Conservation (phyloP, 768 basidiomycete genomes). For the Podaxis rugospora region DNA sequence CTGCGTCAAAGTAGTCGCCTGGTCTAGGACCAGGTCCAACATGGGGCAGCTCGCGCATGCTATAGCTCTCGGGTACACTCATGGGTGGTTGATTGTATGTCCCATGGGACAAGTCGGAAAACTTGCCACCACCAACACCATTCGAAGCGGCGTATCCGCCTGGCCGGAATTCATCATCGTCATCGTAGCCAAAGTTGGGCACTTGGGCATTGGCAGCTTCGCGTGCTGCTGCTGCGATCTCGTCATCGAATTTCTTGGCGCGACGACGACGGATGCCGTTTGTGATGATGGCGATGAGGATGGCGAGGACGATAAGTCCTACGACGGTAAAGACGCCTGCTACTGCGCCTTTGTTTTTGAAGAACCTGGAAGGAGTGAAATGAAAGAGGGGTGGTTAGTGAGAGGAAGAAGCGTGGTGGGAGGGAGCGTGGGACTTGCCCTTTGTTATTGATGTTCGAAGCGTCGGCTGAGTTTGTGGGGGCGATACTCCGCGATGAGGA, state of each 20-base stretch:
- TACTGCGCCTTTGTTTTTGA: conserved; percentile 67
- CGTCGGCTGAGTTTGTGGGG: background rate
- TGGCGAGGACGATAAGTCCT: conserved; percentile 51
- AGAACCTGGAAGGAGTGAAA: conserved; percentile 43
- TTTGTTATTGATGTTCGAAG: background rate
- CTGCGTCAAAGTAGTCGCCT: conserved; percentile 29
- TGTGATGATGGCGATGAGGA: conserved; percentile 46
- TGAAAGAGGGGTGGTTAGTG: conserved; percentile 3
- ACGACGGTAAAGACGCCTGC: conserved; percentile 70
- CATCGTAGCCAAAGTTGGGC: conserved; percentile 54
- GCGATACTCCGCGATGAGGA: conserved; percentile 7
- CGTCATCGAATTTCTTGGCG: conserved; percentile 62
- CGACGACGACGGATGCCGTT: conserved; percentile 60
- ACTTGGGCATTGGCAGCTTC: conserved; percentile 50
- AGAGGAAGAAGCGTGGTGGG: background rate
- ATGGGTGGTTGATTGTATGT: conserved; percentile 48
- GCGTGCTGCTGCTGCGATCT: conserved; percentile 66
- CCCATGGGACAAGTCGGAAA: conserved; percentile 54
- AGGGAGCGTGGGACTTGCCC: conserved; percentile 8
- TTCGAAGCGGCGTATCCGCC: conserved; percentile 19
- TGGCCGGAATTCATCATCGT: conserved; percentile 34
- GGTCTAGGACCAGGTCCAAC: conserved; percentile 14
- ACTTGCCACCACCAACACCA: conserved; percentile 19
- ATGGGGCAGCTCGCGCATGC: conserved; percentile 40
- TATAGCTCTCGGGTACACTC: conserved; percentile 36